phyloP scores from a whole-genome alignment of 106 monocot genomes.

The Chionographis japonica region DNA sequence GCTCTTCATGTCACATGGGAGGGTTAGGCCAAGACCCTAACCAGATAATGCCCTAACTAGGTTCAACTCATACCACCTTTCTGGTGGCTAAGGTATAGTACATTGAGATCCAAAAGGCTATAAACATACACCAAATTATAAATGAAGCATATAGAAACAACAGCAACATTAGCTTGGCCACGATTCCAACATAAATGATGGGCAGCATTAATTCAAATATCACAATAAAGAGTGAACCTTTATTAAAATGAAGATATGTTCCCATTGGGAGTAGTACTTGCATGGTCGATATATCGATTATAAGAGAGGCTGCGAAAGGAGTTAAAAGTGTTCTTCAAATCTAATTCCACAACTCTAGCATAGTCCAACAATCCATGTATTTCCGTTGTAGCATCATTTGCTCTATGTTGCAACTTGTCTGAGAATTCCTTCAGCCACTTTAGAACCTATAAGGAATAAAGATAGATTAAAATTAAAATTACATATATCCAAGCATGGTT shows the following conservation, averaged over 20 bases:
- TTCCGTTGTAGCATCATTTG: constrained; percentile 20
- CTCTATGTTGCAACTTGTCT: constrained; percentile 29
- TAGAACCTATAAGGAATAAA: constrained; percentile 20
- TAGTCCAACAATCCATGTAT: constrained; percentile 27
- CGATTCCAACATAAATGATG: too few relatives aligned
- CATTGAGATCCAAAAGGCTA: too few relatives aligned
- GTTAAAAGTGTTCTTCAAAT: constrained; percentile 31
- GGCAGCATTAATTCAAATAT: too few relatives aligned
- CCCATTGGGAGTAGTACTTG: constrained; percentile 33
- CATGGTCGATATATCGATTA: constrained; percentile 32
- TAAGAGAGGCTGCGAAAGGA: constrained; percentile 21
- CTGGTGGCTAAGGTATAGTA: too few relatives aligned
- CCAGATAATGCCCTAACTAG: too few relatives aligned
- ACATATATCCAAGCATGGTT: not conserved
- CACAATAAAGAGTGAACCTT: too few relatives aligned
- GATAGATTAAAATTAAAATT: not conserved
- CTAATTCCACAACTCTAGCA: constrained; percentile 25
- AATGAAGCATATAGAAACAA: not conserved
- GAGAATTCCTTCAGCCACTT: constrained; percentile 40
- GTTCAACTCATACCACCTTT: too few relatives aligned
- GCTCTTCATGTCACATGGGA: too few relatives aligned
- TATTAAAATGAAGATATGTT: constrained; percentile 9
- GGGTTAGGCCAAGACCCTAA: too few relatives aligned
- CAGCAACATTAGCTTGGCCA: too few relatives aligned
- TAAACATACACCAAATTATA: not conserved